phyloP scores from a whole-genome alignment of 371 early-diverging fungal species.

The Mucor velutinosus region DNA sequence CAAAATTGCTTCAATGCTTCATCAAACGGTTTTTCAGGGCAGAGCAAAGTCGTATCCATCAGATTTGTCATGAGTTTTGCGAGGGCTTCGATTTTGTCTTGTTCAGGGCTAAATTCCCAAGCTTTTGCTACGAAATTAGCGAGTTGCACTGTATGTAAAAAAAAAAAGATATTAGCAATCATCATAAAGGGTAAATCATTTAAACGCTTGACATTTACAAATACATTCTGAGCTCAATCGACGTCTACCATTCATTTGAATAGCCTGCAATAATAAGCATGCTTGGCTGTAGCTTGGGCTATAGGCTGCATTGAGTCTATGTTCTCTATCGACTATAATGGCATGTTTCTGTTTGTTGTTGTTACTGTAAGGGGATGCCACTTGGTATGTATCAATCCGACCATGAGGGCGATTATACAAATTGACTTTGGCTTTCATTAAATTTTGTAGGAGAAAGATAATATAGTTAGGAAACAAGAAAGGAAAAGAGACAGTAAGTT shows the following conservation, averaged over 20 bases:
- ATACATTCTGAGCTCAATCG: constrained; percentile 23
- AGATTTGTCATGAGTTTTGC: constrained; percentile 25
- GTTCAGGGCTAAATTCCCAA: constrained; percentile 22
- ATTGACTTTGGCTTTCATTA: constrained; percentile 19
- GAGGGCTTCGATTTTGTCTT: constrained; percentile 15
- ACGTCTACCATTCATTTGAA: constrained; percentile 32
- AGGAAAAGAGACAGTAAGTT: not conserved
- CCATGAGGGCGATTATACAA: constrained; percentile 11
- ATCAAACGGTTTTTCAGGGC: constrained; percentile 20
- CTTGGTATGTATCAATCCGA: constrained; percentile 4
- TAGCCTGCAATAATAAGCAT: constrained; percentile 30
- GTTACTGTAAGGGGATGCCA: not conserved
- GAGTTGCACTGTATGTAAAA: constrained; percentile 16
- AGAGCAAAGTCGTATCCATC: constrained; percentile 20
- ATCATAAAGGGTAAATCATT: not conserved
- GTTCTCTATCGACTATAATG: constrained; percentile 9
- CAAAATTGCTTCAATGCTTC: constrained; percentile 28
- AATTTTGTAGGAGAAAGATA: not conserved
- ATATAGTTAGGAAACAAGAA: not conserved
- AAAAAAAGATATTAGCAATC: not conserved
- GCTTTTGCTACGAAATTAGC: constrained; percentile 26
- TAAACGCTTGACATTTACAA: constrained; percentile 9
- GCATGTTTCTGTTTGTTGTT: not conserved
- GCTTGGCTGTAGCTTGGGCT: constrained; percentile 25
- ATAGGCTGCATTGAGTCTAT: constrained; percentile 14